Evolutionary conservation across 225 moss, liverwort and hornwort genomes (phyloP).

Genomic region (Asterella californica): DNA sequence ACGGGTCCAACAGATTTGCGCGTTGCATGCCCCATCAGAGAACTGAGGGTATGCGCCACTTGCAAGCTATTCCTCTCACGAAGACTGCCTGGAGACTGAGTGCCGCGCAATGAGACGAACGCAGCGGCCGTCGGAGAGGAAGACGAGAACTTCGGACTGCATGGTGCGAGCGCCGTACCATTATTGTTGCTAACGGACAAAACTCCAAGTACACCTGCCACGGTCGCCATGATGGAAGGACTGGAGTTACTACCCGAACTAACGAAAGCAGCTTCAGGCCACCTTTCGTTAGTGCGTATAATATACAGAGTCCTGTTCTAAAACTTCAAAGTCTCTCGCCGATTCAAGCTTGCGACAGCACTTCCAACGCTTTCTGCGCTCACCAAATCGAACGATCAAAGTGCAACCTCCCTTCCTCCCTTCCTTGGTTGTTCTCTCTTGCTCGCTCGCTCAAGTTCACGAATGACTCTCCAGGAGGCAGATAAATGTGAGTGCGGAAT

Average conservation of each 20-base stretch:
- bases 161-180: conserved; percentile 2
- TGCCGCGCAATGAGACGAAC: conserved; percentile 25
- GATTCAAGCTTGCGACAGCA: neutral
- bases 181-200: conserved; percentile 21
- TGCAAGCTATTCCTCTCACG: conserved; percentile 1
- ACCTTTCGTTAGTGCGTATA: neutral
- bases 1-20: conserved; percentile 11
- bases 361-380: neutral
- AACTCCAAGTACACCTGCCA: conserved; percentile 14
- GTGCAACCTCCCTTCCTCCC: too few relatives aligned
- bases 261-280: neutral
- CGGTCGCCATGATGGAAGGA: conserved; percentile 23
- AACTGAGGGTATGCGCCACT: neutral
- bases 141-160: conserved; percentile 17
- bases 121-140: neutral
- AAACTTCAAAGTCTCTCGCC: neutral
- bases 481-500: neutral
- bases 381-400: neutral
- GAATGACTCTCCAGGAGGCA: neutral
- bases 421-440: neutral
- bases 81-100: conserved; percentile 5
- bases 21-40: neutral
- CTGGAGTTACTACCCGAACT: neutral
- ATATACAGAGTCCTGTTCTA: neutral
- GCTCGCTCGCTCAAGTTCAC: neutral